These are phyloP conservation scores for Hypholoma fasciculare DNA, from an alignment of 768 basidiomycete genomes.

Conservation along the genomic window DNA sequence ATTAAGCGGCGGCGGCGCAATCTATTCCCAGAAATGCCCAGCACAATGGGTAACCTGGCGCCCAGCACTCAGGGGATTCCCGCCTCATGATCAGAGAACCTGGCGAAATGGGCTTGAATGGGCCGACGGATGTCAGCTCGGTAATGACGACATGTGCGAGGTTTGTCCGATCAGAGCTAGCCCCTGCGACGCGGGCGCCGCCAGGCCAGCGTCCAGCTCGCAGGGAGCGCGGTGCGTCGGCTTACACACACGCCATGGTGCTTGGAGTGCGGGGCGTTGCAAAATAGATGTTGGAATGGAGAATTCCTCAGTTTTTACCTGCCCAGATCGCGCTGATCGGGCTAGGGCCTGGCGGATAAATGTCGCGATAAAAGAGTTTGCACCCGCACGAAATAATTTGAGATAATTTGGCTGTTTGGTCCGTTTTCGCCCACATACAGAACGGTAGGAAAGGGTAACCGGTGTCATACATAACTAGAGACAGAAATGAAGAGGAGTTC, in stretches of 20 bases:
- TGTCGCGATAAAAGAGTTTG: not conserved
- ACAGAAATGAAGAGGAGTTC: too few relatives aligned
- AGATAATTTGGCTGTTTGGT: not conserved
- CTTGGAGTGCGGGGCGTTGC: not conserved
- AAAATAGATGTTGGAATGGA: not conserved
- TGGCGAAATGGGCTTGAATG: not conserved
- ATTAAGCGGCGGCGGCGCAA: too few relatives aligned
- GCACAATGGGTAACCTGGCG: not conserved
- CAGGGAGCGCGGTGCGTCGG: not conserved
- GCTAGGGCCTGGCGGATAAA: not conserved
- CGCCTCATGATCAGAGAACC: conserved; percentile 2
- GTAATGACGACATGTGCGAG: conserved; percentile 3
- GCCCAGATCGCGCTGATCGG: not conserved
- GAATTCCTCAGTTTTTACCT: not conserved
- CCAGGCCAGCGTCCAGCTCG: not conserved
- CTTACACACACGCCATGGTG: not conserved
- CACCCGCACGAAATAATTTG: not conserved
- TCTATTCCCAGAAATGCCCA: too few relatives aligned
- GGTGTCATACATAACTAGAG: too few relatives aligned
- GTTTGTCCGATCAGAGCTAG: not conserved
- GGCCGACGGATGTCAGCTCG: not conserved
- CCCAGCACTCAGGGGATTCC: not conserved
- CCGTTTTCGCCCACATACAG: not conserved
- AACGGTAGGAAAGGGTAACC: not conserved
- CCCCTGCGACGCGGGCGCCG: not conserved